Conservation (phyloP, 805 yeast species). For the Starmerella floris region DNA sequence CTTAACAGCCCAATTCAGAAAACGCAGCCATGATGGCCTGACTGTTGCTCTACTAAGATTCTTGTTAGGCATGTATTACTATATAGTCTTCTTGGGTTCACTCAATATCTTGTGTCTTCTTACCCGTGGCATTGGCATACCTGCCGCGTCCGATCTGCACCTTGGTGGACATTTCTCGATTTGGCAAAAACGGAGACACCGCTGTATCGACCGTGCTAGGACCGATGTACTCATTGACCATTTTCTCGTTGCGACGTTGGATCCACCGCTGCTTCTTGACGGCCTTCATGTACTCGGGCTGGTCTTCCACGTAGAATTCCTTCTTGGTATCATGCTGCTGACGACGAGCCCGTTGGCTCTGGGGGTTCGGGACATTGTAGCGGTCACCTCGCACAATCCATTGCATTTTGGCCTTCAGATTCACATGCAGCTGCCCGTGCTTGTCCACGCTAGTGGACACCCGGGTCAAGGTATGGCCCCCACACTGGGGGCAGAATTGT, state of each 20-base stretch:
- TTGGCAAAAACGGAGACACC: constrained; percentile 77
- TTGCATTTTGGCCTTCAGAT: constrained; percentile 78
- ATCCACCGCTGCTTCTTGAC: constrained; percentile 80
- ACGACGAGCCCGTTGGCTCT: constrained; percentile 61
- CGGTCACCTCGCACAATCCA: constrained; percentile 85
- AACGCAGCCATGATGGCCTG: too few relatives aligned
- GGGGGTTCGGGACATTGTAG: constrained; percentile 76
- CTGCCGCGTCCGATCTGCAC: constrained; percentile 80
- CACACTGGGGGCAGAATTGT: constrained; percentile 92
- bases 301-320: constrained; percentile 70
- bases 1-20: too few relatives aligned
- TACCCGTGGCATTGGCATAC: constrained; percentile 46
- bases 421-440: constrained; percentile 76
- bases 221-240: constrained; percentile 78
- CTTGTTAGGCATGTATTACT: too few relatives aligned
- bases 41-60: too few relatives aligned
- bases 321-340: constrained; percentile 71
- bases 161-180: constrained; percentile 33
- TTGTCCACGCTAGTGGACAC: constrained; percentile 69
- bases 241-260: constrained; percentile 70
- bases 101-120: constrained; percentile 9
- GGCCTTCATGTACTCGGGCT: constrained; percentile 82
- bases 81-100: too few relatives aligned
- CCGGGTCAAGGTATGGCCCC: constrained; percentile 79
- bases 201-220: constrained; percentile 75